phyloP scores from a whole-genome alignment of 805 yeast species.

The Schizosaccharomyces octosporus region DNA sequence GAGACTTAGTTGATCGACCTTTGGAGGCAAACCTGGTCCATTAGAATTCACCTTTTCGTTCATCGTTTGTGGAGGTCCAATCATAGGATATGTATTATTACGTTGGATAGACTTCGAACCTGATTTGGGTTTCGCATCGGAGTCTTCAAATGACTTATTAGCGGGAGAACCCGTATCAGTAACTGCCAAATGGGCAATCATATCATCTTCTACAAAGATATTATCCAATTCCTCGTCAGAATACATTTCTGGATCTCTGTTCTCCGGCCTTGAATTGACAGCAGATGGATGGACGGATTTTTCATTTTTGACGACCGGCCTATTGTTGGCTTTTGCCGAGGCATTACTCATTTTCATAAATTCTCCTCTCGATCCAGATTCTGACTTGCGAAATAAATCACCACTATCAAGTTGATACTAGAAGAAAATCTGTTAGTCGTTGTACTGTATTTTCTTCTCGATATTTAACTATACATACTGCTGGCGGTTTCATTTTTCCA shows the following conservation, averaged over 20 bases:
- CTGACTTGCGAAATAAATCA: not conserved
- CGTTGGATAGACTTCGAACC: not conserved
- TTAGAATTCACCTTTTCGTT: too few species aligned
- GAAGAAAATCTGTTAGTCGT: too few species aligned
- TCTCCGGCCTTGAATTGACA: not conserved
- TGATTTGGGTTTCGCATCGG: not conserved
- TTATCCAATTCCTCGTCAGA: not conserved
- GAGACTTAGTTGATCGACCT: not conserved
- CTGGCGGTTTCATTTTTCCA: constrained; percentile 1
- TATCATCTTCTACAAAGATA: not conserved
- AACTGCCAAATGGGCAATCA: not conserved
- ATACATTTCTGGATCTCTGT: not conserved
- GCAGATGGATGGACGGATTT: not conserved
- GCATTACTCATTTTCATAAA: not conserved
- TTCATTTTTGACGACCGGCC: not conserved
- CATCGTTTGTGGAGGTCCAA: not conserved
- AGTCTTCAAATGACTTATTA: not conserved
- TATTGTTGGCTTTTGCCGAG: not conserved
- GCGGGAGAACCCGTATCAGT: not conserved
- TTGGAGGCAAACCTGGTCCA: not conserved
- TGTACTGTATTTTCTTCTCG: too few species aligned
- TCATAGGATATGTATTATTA: not conserved
- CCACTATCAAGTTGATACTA: not conserved
- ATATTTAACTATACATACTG: not conserved
- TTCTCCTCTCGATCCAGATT: not conserved